phyloP scores from a whole-genome alignment of 2,329 filamentous ascomycete genomes.

The Aspergillus terreus region DNA sequence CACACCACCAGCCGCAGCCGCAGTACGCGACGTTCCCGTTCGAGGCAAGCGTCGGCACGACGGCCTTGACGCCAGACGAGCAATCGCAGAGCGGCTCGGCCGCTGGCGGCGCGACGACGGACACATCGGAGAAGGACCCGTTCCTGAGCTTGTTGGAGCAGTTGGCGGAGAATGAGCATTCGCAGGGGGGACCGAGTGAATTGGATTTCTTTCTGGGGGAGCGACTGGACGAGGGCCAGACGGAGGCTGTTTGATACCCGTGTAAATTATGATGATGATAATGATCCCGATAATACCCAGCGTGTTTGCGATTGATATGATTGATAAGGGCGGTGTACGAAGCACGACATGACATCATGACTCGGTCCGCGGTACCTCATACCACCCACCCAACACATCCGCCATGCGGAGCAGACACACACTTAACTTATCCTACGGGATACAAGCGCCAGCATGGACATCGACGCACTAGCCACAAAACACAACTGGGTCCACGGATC shows the following conservation, averaged over 20 bases:
- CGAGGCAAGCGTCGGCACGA: conserved; percentile 20
- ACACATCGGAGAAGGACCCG: conserved; percentile 69
- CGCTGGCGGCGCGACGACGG: conserved; percentile 37
- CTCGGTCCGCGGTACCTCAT: neutral
- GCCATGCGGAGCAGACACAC: no score
- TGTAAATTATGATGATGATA: neutral
- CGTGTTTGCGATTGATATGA: neutral
- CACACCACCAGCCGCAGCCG: conserved; percentile 14
- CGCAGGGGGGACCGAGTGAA: conserved; percentile 64
- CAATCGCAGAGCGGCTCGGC: conserved; percentile 38
- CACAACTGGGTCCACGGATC: conserved; percentile 11
- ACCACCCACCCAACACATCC: neutral
- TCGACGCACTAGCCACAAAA: conserved; percentile 8
- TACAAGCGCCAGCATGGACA: conserved; percentile 1
- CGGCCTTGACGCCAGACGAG: conserved; percentile 36
- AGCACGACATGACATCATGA: conserved; percentile 7
- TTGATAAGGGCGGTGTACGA: neutral
- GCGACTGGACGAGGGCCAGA: conserved; percentile 9
- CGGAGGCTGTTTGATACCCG: conserved; percentile 1
- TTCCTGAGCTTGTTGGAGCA: conserved; percentile 77
- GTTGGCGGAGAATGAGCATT: conserved; percentile 74
- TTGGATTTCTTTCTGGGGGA: conserved; percentile 70
- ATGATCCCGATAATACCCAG: neutral
- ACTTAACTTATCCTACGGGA: neutral
- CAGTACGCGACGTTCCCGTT: conserved; percentile 40